Evolutionary conservation across 116 monocot species (phyloP).

Genomic region (Iris pallida): DNA sequence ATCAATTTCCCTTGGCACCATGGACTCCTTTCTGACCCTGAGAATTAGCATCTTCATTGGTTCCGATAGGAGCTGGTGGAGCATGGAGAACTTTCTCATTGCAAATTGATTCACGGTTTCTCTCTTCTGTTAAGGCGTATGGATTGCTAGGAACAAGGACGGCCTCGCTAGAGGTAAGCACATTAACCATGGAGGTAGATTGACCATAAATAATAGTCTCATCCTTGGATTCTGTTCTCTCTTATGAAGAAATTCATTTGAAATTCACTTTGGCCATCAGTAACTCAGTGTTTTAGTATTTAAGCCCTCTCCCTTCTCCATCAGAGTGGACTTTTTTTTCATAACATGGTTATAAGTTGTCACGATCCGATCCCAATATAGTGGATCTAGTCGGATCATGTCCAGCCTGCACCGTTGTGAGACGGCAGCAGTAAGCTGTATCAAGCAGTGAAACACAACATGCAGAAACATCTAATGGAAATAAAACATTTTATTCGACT

Average conservation of each 20-base stretch:
- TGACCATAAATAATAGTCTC: slow-evolving; percentile 11
- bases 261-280: slow-evolving; percentile 30
- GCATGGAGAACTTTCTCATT: slow-evolving; percentile 3
- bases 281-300: slow-evolving; percentile 57
- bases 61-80: slow-evolving; percentile 13
- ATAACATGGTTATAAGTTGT: slow-evolving; percentile 20
- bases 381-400: no score
- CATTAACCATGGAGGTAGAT: slow-evolving; percentile 1
- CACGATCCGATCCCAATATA: no score
- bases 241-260: slow-evolving; percentile 14
- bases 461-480: no score
- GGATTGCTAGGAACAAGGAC: neutral
- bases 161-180: neutral
- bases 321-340: slow-evolving; percentile 54
- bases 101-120: neutral
- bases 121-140: slow-evolving; percentile 2
- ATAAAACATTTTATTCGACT: no score
- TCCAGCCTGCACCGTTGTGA: no score
- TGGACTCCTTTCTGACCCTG: slow-evolving; percentile 17
- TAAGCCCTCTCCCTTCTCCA: slow-evolving; percentile 66
- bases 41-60: slow-evolving; percentile 17
- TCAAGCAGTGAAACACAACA: no score
- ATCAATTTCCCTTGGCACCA: slow-evolving; percentile 15
- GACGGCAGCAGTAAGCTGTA: no score
- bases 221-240: slow-evolving; percentile 20